Evolutionary conservation across 768 basidiomycete genomes (phyloP), one percentile per base, ranked within the genome.

Genomic region (Leccinum pellstonianum): DNA sequence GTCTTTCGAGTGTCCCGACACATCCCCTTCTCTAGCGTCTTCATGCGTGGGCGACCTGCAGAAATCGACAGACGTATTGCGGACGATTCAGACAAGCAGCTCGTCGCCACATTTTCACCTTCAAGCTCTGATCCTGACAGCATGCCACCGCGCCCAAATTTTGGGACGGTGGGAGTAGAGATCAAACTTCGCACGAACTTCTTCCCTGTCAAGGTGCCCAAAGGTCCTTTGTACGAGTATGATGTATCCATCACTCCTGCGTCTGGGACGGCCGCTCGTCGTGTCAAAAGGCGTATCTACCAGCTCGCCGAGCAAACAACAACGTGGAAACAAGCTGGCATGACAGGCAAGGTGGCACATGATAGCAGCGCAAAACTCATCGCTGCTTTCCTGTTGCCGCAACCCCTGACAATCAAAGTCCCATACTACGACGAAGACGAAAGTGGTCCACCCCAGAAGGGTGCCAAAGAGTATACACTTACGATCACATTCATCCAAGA

Each of bases 121-220:
- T 33, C 68, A 14, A 55, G 61, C 14, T 62, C 68, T 27, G 67
- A 62, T 15, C 27, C 57, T 1, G 62, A 65, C 43, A 70, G 74
- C 29, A 76, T 82, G 61, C 83, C 83, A 27, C 62, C 71, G n/a
- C 80, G 82, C 29, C 82, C 82, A 19, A 77, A 74, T 55, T 83
- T 76, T 65, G 82, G 82, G 35, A 77, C 72, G 0, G 66, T 63
- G 3, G 82, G 82, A 25, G 73, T 21, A 15, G 62, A 69, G 46
- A 77, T 84, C 70, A 80, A 77, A 56, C 73, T 85, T 43, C 80
- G 82, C 21, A 70, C 82, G 3, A 83, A 83, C 56, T 83, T 83
- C 71, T 83, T 85, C 64, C 76, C 82, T 9, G 68, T 85, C 21
- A 70, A 68, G 15, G 71, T 82, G 17, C 81, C 82, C 6, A 79